phyloP scores from a whole-genome alignment of 495 filamentous ascomycete species.

The Hamigera avellanea region DNA sequence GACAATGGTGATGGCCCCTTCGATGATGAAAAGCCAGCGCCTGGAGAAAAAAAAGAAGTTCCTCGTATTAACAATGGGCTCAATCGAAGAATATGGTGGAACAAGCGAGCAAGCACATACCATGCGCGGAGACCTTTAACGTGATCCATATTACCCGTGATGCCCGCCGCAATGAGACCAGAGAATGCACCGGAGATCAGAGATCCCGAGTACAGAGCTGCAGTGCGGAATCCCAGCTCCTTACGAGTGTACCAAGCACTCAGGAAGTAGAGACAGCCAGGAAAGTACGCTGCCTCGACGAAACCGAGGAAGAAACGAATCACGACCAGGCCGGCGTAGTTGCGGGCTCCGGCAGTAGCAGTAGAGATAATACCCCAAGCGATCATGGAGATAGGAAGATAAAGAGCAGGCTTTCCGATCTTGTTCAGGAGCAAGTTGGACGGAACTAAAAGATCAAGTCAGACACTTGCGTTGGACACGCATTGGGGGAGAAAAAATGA shows the following conservation, averaged over 20 bases:
- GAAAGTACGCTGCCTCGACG: constrained; percentile 39
- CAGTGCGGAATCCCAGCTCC: constrained; percentile 36
- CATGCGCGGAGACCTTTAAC: constrained; percentile 38
- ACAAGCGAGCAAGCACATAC: too few species aligned
- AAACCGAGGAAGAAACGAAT: constrained; percentile 65
- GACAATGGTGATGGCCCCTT: constrained; percentile 48
- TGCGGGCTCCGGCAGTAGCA: constrained; percentile 44
- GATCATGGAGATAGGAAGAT: constrained; percentile 53
- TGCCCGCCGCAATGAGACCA: constrained; percentile 45
- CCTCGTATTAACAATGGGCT: too few species aligned
- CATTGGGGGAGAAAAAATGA: too few species aligned
- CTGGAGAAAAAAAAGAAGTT: too few species aligned
- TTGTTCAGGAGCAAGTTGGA: constrained; percentile 37
- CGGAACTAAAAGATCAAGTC: constrained; percentile 21
- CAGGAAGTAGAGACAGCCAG: constrained; percentile 36
- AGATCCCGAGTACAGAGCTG: constrained; percentile 38
- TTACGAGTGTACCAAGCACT: constrained; percentile 41
- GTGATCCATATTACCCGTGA: constrained; percentile 31
- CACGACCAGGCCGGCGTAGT: constrained; percentile 49
- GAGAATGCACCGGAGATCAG: constrained; percentile 53
- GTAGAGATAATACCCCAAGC: constrained; percentile 66
- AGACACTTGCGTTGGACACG: too few species aligned
- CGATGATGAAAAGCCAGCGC: constrained; percentile 53
- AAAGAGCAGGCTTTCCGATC: constrained; percentile 48
- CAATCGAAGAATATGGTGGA: too few species aligned